Percentiles rank a stretch among this genome's conserved stretches.
Evolutionary conservation across 148 eudicot genomes (phyloP).

Genomic region (Spergularia marina): DNA sequence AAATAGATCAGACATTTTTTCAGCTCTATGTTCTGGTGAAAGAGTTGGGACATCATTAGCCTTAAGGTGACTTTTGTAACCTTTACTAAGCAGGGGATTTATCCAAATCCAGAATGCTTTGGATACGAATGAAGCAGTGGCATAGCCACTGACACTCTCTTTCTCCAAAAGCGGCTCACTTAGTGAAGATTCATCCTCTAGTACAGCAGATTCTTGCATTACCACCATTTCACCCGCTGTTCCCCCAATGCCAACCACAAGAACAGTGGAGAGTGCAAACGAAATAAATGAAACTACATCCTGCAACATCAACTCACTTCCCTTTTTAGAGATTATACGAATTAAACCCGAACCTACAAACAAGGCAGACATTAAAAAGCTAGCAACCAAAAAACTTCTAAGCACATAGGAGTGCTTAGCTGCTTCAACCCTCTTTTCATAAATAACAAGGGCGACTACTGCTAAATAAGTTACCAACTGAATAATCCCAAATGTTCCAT

Average conservation of each 20-base stretch:
- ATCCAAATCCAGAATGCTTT: conserved; percentile 83
- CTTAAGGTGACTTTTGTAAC: conserved; percentile 59
- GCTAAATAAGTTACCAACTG: conserved; percentile 57
- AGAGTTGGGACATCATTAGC: conserved; percentile 68
- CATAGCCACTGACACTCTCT: conserved; percentile 48
- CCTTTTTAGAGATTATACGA: conserved; percentile 39
- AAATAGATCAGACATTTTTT: conserved; percentile 61
- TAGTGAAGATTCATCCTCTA: conserved; percentile 32
- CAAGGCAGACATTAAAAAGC: conserved; percentile 43
- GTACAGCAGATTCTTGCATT: conserved; percentile 20
- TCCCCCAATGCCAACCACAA: conserved; percentile 48
- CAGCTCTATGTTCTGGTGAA: conserved; percentile 72
- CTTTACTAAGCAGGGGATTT: conserved; percentile 70
- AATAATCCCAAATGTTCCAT: conserved; percentile 58
- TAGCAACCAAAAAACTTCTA: conserved; percentile 54
- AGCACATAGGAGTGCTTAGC: conserved; percentile 51
- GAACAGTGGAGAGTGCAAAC: conserved; percentile 44
- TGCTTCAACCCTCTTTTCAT: conserved; percentile 59
- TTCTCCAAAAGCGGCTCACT: conserved; percentile 53
- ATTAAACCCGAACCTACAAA: conserved; percentile 46
- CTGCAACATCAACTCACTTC: conserved; percentile 36
- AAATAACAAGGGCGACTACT: conserved; percentile 45
- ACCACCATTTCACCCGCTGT: conserved; percentile 50
- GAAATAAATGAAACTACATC: conserved; percentile 44
- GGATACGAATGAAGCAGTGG: conserved; percentile 62